These are phyloP conservation scores for Sporobolus alterniflorus DNA, from an alignment of 202 grass and related monocot genomes.

Conservation along the genomic window DNA sequence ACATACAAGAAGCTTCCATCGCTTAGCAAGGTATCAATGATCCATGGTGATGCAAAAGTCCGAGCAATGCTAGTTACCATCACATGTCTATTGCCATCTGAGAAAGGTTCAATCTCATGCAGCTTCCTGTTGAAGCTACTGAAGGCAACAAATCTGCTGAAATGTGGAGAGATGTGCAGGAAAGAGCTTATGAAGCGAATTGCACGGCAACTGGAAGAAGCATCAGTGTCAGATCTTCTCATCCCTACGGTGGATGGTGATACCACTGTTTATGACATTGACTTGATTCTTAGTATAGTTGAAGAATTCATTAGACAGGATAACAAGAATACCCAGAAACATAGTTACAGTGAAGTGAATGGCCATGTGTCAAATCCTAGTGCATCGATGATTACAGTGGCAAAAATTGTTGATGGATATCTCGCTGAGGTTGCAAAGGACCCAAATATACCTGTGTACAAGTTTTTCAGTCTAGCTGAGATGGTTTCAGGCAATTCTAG, in stretches of 20 bases:
- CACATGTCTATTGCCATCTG: constrained; percentile 76
- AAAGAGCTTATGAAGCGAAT: constrained; percentile 91
- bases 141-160: constrained; percentile 70
- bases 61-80: constrained; percentile 80
- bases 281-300: constrained; percentile 83
- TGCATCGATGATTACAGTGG: constrained; percentile 65
- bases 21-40: constrained; percentile 72
- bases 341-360: constrained; percentile 53
- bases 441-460: constrained; percentile 68
- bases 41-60: constrained; percentile 79
- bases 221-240: constrained; percentile 77
- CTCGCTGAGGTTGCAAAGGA: constrained; percentile 91
- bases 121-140: constrained; percentile 94
- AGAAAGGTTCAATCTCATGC: constrained; percentile 90
- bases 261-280: constrained; percentile 77
- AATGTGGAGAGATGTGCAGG: constrained; percentile 69
- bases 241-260: constrained; percentile 80
- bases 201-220: constrained; percentile 86
- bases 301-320: constrained; percentile 90
- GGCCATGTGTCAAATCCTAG: constrained; percentile 52
- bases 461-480: constrained; percentile 84
- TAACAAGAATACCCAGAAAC: constrained; percentile 44
- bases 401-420: constrained; percentile 86
- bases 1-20: constrained; percentile 88
- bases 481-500: constrained; percentile 69